A percentile compares a stretch with the other conserved stretches of the same genome.
Conservation (phyloP, 164 flowering plant genomes). For the Platanus orientalis region DNA sequence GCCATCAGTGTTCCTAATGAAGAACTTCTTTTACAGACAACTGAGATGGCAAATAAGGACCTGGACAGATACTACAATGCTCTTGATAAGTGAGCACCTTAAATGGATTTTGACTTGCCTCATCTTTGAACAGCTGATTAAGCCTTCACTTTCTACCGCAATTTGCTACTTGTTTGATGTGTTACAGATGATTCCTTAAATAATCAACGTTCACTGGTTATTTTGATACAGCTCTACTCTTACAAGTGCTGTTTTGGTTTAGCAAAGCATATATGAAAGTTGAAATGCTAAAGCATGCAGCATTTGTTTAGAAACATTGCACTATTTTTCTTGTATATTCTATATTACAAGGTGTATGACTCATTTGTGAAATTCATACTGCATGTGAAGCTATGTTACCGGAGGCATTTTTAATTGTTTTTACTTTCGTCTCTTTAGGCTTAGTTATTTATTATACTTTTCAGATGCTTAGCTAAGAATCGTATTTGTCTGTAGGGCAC, state of each 20-base stretch:
- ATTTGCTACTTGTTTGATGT: too few relatives aligned
- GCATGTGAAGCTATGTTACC: neutral
- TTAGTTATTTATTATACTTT: neutral
- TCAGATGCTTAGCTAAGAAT: neutral
- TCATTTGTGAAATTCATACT: neutral
- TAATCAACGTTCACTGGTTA: too few relatives aligned
- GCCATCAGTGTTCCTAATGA: neutral
- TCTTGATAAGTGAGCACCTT: conserved; percentile 82
- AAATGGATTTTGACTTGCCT: neutral
- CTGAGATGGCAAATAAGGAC: conserved; percentile 99
- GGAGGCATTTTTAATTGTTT: neutral
- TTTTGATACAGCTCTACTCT: neutral
- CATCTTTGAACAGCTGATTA: neutral
- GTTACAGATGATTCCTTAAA: neutral
- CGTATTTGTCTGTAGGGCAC: conserved; percentile 49
- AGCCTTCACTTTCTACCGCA: neutral
- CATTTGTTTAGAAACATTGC: neutral
- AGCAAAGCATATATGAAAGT: neutral
- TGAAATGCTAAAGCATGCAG: neutral
- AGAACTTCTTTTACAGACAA: conserved; percentile 54
- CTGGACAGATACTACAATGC: conserved; percentile 95
- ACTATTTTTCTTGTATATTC: neutral
- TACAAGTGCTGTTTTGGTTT: neutral
- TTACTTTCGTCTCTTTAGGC: neutral
- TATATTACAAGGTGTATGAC: neutral